Conservation (phyloP, 1,139 yeast genomes). For the Debaryomyces sp. region DNA sequence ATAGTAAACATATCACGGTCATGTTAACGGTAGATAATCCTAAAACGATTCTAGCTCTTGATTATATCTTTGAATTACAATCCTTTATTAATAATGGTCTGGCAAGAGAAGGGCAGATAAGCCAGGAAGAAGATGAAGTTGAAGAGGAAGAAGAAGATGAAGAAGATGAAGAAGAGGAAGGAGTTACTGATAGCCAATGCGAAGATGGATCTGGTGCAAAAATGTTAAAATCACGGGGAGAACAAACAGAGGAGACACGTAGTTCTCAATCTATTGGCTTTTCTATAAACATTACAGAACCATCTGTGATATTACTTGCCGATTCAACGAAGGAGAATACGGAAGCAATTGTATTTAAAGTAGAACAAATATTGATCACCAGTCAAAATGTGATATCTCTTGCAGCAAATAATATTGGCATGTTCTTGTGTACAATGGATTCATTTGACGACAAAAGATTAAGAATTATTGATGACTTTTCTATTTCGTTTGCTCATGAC, state of each 20-base stretch:
- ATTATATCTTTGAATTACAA: conserved; percentile 79
- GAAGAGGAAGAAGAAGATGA: conserved; percentile 10
- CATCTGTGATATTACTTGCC: conserved; percentile 79
- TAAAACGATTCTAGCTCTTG: conserved; percentile 77
- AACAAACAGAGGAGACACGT: not conserved
- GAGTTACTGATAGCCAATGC: not conserved
- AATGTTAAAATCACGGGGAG: not conserved
- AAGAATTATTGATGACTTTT: conserved; percentile 86
- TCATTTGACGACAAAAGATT: conserved; percentile 59
- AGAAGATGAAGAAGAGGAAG: not conserved
- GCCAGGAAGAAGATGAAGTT: conserved; percentile 13
- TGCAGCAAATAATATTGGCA: conserved; percentile 79
- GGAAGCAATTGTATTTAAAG: conserved; percentile 88
- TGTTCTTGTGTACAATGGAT: conserved; percentile 83
- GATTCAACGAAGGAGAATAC: conserved; percentile 71
- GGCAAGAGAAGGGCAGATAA: conserved; percentile 24
- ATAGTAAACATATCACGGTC: conserved; percentile 47
- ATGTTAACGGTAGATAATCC: conserved; percentile 81
- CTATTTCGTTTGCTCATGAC: conserved; percentile 75
- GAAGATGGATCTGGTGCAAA: not conserved
- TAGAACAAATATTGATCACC: conserved; percentile 75
- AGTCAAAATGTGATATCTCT: conserved; percentile 68
- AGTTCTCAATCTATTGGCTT: conserved; percentile 42
- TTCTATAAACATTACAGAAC: conserved; percentile 73
- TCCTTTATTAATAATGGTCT: conserved; percentile 55